Base-by-base conservation (phyloP, 257 asterid species). In the Nicotiana undulata region DNA sequence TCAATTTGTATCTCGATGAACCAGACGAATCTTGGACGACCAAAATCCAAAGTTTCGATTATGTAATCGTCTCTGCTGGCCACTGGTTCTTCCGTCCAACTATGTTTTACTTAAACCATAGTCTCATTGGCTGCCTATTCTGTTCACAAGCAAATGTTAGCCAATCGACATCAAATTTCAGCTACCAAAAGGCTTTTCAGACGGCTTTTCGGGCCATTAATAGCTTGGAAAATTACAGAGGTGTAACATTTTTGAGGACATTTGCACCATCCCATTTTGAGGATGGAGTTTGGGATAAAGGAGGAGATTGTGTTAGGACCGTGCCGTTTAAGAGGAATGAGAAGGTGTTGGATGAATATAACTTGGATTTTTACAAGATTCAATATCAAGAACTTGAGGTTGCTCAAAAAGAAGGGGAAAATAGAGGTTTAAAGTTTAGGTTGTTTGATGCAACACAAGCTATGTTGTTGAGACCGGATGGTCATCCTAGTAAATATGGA, bases 401-500 rank as follows among this genome's bases (percentile, higher is more conserved):
- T 67, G 96, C 93, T 24, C 80, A 63, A 75, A 70, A 49, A 55
- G 84, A 83, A 79, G 88, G 83, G 31, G 51, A 63, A 79, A 81
- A 72, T 31, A 83, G 28, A 7, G 90, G 89, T 65, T 76, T 85
- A 81, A 90, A 59, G 26, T 53, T 90, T 22, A 83, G 88, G 79
- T 3, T 90, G 86, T 87, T 90, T 16, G 96, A 91, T 83, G 86
- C 87, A 44, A 91, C 96, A 4, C 84, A 78, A 87, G 31, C 90
- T 0, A 90, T 91, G 94, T 1, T 83, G 12, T 68, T 68, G 56
- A 68, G 76, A 40, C 0, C 56, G 40, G 76, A 68, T 40, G 76
- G 76, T 5, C 97, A 92, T 79, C 92, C 94, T 2, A 88, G 94
- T 85, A 87, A 79, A 87, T 90, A 92, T 12, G 97, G 97, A 4